These are phyloP conservation scores for Hemerocallis citrina DNA, from an alignment of 106 monocot species.

Conservation along the genomic window DNA sequence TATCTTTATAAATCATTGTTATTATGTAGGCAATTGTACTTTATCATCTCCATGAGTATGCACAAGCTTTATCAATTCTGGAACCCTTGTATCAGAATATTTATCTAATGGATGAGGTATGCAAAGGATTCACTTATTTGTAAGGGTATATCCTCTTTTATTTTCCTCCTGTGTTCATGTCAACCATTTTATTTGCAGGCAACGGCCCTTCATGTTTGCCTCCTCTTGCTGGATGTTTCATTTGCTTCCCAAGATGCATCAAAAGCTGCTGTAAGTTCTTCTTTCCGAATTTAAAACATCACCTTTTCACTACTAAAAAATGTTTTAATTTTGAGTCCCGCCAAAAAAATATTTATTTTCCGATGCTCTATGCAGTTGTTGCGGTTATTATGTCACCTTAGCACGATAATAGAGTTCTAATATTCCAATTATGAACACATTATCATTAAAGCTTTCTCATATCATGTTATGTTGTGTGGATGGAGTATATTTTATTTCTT, in stretches of 20 bases:
- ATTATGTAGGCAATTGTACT: slow-evolving; percentile 65
- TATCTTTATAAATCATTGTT: not conserved
- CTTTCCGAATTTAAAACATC: not conserved
- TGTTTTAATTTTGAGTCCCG: not conserved
- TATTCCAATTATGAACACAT: not conserved
- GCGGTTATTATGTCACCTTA: not conserved
- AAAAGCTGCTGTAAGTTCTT: slow-evolving; percentile 74
- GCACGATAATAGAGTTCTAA: not conserved
- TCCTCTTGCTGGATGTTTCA: slow-evolving; percentile 78
- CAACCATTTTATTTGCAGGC: slow-evolving; percentile 40
- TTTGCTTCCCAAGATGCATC: slow-evolving; percentile 61
- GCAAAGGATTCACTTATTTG: not conserved
- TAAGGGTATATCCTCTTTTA: not conserved
- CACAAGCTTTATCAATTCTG: slow-evolving; percentile 44
- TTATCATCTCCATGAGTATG: slow-evolving; percentile 74
- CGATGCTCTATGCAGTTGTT: not conserved
- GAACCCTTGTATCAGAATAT: slow-evolving; percentile 65
- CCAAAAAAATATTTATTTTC: too few species aligned
- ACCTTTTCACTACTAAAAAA: not conserved
- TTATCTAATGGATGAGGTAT: slow-evolving; percentile 90
- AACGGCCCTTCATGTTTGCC: slow-evolving; percentile 75
- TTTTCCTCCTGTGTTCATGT: not conserved
- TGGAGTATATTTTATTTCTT: too few species aligned
- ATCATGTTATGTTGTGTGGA: not conserved
- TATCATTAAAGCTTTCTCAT: not conserved